These are phyloP conservation scores for Peronosclerospora sorghi DNA, from an alignment of 352 stramenopile species.

Conservation along the genomic window DNA sequence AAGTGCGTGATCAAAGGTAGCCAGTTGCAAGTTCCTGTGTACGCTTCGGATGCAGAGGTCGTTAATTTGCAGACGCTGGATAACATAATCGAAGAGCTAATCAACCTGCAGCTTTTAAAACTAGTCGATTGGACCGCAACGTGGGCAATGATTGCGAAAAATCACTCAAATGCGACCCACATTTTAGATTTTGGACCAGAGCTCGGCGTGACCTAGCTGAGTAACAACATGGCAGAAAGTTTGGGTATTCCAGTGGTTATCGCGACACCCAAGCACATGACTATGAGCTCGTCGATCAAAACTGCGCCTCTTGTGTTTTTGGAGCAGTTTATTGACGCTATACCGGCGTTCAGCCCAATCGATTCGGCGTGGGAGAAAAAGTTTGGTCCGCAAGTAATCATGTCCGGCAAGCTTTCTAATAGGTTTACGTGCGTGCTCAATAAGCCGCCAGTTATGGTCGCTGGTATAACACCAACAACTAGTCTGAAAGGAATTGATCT, in stretches of 20 bases:
- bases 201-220: slow-evolving; percentile 43
- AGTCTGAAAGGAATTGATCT: slow-evolving; percentile 72
- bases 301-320: slow-evolving; percentile 27
- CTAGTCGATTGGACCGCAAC: slow-evolving; percentile 53
- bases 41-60: slow-evolving; percentile 35
- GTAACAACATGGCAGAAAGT: slow-evolving; percentile 28
- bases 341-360: not conserved
- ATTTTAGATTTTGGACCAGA: slow-evolving; percentile 71
- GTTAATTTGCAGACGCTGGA: slow-evolving; percentile 45
- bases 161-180: slow-evolving; percentile 38
- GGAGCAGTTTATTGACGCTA: slow-evolving; percentile 29
- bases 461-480: slow-evolving; percentile 79
- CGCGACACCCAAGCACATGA: slow-evolving; percentile 30
- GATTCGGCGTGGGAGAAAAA: slow-evolving; percentile 35
- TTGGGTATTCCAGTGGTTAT: slow-evolving; percentile 47
- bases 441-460: slow-evolving; percentile 70
- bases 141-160: slow-evolving; percentile 23
- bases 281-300: slow-evolving; percentile 11
- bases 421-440: slow-evolving; percentile 66
- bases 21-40: slow-evolving; percentile 58
- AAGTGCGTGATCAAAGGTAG: slow-evolving; percentile 28
- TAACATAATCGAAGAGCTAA: slow-evolving; percentile 32
- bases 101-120: slow-evolving; percentile 57
- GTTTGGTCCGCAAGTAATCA: slow-evolving; percentile 37
- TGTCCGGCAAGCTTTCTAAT: slow-evolving; percentile 47